Percentiles rank a stretch among this genome's conserved stretches.
Evolutionary conservation across 2,329 filamentous ascomycete genomes (phyloP).

Genomic region (Rachicladosporium sp.): DNA sequence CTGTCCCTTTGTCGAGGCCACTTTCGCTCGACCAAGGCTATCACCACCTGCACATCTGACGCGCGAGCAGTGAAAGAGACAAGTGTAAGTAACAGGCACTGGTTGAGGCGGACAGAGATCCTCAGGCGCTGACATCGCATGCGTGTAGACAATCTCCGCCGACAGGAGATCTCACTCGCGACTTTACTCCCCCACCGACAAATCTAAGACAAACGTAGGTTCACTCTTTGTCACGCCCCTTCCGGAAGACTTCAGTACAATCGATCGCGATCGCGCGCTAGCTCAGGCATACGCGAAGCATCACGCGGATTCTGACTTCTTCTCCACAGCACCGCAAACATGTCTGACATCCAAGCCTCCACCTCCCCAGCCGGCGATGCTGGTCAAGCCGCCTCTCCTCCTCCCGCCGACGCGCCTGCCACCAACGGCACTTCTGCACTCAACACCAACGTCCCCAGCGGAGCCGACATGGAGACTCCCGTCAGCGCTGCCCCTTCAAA

Average conservation of each 20-base stretch:
- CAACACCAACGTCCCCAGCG: slow-evolving; percentile 63
- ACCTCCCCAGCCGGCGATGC: slow-evolving; percentile 53
- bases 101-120: no score
- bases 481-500: slow-evolving; percentile 58
- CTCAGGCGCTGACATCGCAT: no score
- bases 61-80: no score
- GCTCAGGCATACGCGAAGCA: background rate
- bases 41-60: slow-evolving; percentile 2
- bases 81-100: no score
- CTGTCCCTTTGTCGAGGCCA: slow-evolving; percentile 15
- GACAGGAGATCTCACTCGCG: background rate
- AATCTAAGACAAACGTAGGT: slow-evolving; percentile 6
- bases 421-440: slow-evolving; percentile 43
- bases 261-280: background rate
- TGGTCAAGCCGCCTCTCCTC: slow-evolving; percentile 53
- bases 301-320: background rate
- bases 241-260: background rate
- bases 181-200: background rate
- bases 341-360: slow-evolving; percentile 34
- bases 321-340: slow-evolving; percentile 10
- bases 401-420: slow-evolving; percentile 47
- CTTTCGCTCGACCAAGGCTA: slow-evolving; percentile 11
- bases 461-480: slow-evolving; percentile 55
- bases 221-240: slow-evolving; percentile 3
- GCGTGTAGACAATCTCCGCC: no score